These are phyloP conservation scores for Harringtonia aguacate DNA, from an alignment of 2,329 filamentous ascomycete genomes.

Conservation along the genomic window DNA sequence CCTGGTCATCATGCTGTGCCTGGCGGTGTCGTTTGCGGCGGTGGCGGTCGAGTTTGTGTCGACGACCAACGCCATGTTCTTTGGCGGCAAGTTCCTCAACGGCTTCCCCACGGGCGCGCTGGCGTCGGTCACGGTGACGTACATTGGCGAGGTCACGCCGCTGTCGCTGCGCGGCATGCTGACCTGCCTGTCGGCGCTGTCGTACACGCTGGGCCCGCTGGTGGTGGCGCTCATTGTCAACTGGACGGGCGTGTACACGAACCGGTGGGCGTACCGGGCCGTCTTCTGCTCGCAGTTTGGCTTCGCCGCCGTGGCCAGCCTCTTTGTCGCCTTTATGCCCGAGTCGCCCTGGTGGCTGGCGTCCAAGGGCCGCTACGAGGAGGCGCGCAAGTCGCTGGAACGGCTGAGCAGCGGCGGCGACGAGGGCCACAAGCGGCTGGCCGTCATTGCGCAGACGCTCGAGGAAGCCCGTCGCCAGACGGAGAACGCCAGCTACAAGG, in stretches of 20 bases:
- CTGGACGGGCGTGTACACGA: conserved; percentile 7
- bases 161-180: conserved; percentile 14
- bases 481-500: conserved; percentile 35
- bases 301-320: conserved; percentile 11
- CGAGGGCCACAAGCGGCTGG: conserved; percentile 14
- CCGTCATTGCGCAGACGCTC: conserved; percentile 22
- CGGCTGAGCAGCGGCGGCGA: conserved; percentile 23
- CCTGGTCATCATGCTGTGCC: conserved; percentile 17
- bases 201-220: conserved; percentile 13
- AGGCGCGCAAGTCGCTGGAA: conserved; percentile 27
- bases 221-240: conserved; percentile 14
- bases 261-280: conserved; percentile 13
- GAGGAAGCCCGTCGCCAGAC: conserved; percentile 40
- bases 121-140: conserved; percentile 8
- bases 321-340: conserved; percentile 13
- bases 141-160: conserved; percentile 14
- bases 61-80: conserved; percentile 24
- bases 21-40: conserved; percentile 21
- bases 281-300: conserved; percentile 17
- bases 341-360: conserved; percentile 17
- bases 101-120: conserved; percentile 18
- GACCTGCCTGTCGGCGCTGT: conserved; percentile 13
- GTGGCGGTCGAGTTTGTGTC: conserved; percentile 24
- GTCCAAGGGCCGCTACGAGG: conserved; percentile 25
- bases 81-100: conserved; percentile 26